Evolutionary conservation across 805 yeast genomes (phyloP).

Genomic region (Hagleromyces aurorensis): DNA sequence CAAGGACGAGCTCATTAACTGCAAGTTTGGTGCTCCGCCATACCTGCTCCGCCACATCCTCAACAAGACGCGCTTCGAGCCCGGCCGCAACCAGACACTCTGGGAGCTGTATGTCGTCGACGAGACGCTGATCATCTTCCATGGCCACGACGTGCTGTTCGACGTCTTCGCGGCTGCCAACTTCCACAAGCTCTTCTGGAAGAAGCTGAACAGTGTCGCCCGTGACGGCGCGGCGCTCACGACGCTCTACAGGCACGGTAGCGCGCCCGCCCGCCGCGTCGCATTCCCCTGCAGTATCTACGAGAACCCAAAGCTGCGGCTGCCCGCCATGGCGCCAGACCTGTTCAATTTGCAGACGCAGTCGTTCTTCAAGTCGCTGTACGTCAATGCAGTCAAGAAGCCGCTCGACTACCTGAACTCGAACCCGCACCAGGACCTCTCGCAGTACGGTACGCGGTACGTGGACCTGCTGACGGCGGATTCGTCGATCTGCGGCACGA

Average conservation of each 20-base stretch:
- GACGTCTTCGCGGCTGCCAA: slow-evolving; percentile 27
- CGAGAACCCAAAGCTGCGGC: slow-evolving; percentile 19
- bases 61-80: slow-evolving; percentile 17
- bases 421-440: slow-evolving; percentile 6
- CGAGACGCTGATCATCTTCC: slow-evolving; percentile 22
- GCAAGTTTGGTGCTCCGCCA: slow-evolving; percentile 25
- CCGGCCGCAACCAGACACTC: slow-evolving; percentile 18
- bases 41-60: slow-evolving; percentile 24
- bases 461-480: slow-evolving; percentile 9
- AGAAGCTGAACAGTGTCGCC: slow-evolving; percentile 12
- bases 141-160: slow-evolving; percentile 27
- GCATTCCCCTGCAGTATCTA: slow-evolving; percentile 22
- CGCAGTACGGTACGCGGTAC: slow-evolving; percentile 6
- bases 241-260: slow-evolving; percentile 4
- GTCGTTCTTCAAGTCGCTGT: slow-evolving; percentile 23
- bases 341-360: slow-evolving; percentile 22
- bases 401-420: slow-evolving; percentile 18
- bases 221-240: slow-evolving; percentile 2
- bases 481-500: slow-evolving; percentile 21
- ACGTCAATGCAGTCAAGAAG: slow-evolving; percentile 19
- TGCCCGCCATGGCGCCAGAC: slow-evolving; percentile 22
- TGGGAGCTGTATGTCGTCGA: slow-evolving; percentile 25
- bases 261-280: slow-evolving; percentile 1
- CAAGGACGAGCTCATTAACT: slow-evolving; percentile 22
- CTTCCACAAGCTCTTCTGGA: slow-evolving; percentile 20